phyloP scores from a whole-genome alignment of 2,329 filamentous ascomycete genomes.

The Epicoccum sorghinum region DNA sequence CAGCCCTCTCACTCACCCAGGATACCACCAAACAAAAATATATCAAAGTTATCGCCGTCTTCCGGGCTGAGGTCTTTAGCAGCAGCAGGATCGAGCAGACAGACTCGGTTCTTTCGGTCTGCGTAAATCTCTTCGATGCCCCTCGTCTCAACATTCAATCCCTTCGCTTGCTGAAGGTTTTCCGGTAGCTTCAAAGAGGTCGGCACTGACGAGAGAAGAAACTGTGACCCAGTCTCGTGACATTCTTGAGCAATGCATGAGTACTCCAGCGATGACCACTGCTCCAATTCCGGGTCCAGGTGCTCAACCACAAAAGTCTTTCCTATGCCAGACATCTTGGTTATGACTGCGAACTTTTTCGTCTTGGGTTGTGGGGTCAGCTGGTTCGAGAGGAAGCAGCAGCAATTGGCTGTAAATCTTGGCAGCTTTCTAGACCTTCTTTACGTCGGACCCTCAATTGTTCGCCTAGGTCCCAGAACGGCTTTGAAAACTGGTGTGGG shows the following conservation, averaged over 20 bases:
- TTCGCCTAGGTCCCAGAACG: conserved; percentile 14
- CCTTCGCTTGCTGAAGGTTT: conserved; percentile 63
- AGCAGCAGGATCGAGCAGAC: conserved; percentile 86
- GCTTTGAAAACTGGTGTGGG: conserved; percentile 7
- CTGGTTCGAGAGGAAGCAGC: not conserved
- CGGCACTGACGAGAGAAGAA: conserved; percentile 84
- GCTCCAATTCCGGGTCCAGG: conserved; percentile 90
- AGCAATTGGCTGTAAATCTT: conserved; percentile 5
- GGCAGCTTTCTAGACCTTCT: not conserved
- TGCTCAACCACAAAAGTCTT: conserved; percentile 96
- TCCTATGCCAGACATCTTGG: conserved; percentile 39
- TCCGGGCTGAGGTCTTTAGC: conserved; percentile 80
- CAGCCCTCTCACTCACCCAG: conserved; percentile 65
- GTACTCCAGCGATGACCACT: conserved; percentile 96
- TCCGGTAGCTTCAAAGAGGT: conserved; percentile 64
- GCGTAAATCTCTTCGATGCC: conserved; percentile 85
- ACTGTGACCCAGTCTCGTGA: conserved; percentile 67
- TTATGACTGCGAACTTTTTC: conserved; percentile 16
- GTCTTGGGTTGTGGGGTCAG: conserved; percentile 7
- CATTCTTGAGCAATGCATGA: conserved; percentile 84
- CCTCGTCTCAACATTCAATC: conserved; percentile 73
- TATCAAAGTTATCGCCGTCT: conserved; percentile 82
- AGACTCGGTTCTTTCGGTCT: conserved; percentile 75
- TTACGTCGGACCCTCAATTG: not conserved
- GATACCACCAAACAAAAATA: conserved; percentile 95